Evolutionary conservation across 2,329 filamentous ascomycete genomes (phyloP).

Genomic region (Metarhizium album): DNA sequence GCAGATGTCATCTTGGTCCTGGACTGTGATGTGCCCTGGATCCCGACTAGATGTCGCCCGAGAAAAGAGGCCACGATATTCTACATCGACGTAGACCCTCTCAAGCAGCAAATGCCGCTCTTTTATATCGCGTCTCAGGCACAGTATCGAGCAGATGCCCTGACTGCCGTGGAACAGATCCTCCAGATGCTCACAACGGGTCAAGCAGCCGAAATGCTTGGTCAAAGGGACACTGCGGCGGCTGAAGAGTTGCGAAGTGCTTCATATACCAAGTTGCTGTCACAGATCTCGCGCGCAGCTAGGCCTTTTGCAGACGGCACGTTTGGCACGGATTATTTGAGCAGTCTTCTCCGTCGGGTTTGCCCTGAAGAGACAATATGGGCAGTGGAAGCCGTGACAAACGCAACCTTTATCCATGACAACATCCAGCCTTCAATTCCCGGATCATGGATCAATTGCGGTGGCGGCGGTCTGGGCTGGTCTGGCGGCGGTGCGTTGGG

Average conservation of each 20-base stretch:
- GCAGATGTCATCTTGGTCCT: constrained; percentile 79
- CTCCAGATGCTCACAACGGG: constrained; percentile 46
- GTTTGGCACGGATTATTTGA: constrained; percentile 30
- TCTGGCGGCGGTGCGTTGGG: constrained; percentile 65
- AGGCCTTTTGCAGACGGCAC: constrained; percentile 48
- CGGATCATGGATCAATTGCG: constrained; percentile 71
- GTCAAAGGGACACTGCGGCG: constrained; percentile 8
- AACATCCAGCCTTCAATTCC: constrained; percentile 59
- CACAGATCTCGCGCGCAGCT: constrained; percentile 44
- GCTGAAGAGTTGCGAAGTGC: constrained; percentile 37
- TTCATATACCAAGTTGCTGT: constrained; percentile 47
- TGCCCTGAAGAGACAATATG: constrained; percentile 51
- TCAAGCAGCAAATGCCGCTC: constrained; percentile 63
- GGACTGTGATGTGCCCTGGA: constrained; percentile 90
- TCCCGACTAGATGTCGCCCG: constrained; percentile 61
- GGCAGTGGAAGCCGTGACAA: constrained; percentile 69
- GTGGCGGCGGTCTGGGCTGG: constrained; percentile 72
- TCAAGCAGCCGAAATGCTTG: constrained; percentile 28
- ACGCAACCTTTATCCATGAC: constrained; percentile 55
- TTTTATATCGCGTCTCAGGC: constrained; percentile 58
- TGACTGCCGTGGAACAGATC: constrained; percentile 58
- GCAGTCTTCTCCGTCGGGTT: constrained; percentile 19
- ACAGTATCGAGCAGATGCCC: constrained; percentile 56
- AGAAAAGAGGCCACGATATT: constrained; percentile 42
- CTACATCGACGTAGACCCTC: constrained; percentile 54